Evolutionary conservation across 208 protist species (phyloP), one percentile per base, ranked within the genome.

Genomic region (Crithidia thermophila): DNA sequence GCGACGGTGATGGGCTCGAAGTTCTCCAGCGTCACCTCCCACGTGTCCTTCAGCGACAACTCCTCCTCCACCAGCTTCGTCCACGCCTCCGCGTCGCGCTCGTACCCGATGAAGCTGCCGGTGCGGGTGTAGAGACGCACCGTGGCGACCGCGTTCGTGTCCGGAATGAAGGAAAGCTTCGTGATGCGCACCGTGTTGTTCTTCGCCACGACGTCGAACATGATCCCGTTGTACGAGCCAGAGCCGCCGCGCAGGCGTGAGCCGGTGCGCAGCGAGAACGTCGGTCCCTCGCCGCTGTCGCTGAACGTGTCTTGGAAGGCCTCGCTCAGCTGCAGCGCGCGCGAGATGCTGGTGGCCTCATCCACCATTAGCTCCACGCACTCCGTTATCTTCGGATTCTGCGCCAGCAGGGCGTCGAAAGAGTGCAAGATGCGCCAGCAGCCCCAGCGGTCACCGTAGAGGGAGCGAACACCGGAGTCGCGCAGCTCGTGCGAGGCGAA

Each of bases 141-240:
- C 27, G 65, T 72, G 14, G 85, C 77, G 3, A 73, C 74, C 3
- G 77, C 67, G 61, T 79, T 92, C 9, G 84, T 85, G 65, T 94
- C 88, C n/a, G 88, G 83, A 40, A 94, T 67, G 79, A 96, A 96
- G 42, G 75, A 78, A 1, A 97, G 14, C 57, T 82, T 81, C 16
- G 79, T 89, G 33, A 97, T 77, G n/a, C 81, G 68, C 18, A 95
- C 52, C 11, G 76, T 83, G 18, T 77, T 77, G 47, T 73, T 74
- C 65, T 94, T 89, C 4, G 92, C 83, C 14, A 97, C 75, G 2
- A 97, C 72, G 68, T 97, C 86, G 53, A 97, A 97, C 89, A 97
- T 95, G 64, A 97, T 94, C 11, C 92, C 89, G 50, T 94, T 90
- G 77, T 90, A 94, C 25, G 88, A 95, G 3, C 86, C 86, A 1